Percentiles rank a stretch among this genome's conserved stretches.
Evolutionary conservation across 1,284 basidiomycete species (phyloP).

Genomic region (Gymnopus androsaceus): DNA sequence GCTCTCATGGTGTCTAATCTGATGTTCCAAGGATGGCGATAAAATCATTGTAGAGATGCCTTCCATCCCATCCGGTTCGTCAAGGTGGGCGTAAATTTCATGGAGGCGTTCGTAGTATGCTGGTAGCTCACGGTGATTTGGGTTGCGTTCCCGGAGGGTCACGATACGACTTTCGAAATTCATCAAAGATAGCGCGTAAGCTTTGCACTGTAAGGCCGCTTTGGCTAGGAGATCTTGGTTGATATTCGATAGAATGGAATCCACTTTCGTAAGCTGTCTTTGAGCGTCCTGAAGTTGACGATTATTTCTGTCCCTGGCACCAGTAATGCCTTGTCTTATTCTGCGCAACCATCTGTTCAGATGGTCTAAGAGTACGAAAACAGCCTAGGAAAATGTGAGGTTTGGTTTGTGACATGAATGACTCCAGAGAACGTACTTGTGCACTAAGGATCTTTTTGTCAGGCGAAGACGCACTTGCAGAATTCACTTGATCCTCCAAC

Average conservation of each 20-base stretch:
- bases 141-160: constrained; percentile 47
- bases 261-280: constrained; percentile 68
- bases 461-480: constrained; percentile 53
- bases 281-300: constrained; percentile 44
- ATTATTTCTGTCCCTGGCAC: constrained; percentile 50
- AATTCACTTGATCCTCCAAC: constrained; percentile 83
- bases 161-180: constrained; percentile 88
- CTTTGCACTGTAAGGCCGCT: constrained; percentile 92
- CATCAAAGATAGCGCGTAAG: constrained; percentile 93
- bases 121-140: constrained; percentile 59
- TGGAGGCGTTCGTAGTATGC: constrained; percentile 90
- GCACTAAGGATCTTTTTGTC: constrained; percentile 88
- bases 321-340: constrained; percentile 58
- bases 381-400: constrained; percentile 53
- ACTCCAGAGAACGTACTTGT: constrained; percentile 58
- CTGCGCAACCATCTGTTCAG: constrained; percentile 88
- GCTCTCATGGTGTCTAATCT: constrained; percentile 97
- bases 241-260: constrained; percentile 81
- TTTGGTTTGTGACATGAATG: neutral
- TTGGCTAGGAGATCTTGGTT: constrained; percentile 90
- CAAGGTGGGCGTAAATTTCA: constrained; percentile 93
- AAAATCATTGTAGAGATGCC: constrained; percentile 91
- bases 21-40: constrained; percentile 91
- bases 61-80: constrained; percentile 99
- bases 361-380: constrained; percentile 95